These are phyloP conservation scores for Isabelozyma rhagii DNA, from an alignment of 805 yeast genomes.

Conservation along the genomic window DNA sequence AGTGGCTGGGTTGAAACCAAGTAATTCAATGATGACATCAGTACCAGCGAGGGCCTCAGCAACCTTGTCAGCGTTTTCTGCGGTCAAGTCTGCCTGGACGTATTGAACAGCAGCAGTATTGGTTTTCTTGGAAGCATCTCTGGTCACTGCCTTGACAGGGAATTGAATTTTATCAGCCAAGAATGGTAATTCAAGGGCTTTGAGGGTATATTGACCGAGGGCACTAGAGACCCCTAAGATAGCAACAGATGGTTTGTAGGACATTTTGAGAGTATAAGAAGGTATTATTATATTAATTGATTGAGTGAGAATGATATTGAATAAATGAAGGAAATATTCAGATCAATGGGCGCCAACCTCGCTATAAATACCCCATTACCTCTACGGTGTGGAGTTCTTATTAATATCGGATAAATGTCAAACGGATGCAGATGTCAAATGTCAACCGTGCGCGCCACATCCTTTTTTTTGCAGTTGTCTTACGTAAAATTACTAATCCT, in stretches of 20 bases:
- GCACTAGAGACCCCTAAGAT: slow-evolving; percentile 52
- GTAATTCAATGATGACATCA: slow-evolving; percentile 50
- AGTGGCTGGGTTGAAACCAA: slow-evolving; percentile 25
- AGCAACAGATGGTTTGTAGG: slow-evolving; percentile 35
- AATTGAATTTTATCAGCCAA: slow-evolving; percentile 39
- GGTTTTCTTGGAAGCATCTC: slow-evolving; percentile 32
- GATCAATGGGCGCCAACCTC: too few relatives aligned
- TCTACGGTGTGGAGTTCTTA: too few relatives aligned
- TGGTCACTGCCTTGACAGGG: slow-evolving; percentile 53
- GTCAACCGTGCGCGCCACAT: too few relatives aligned
- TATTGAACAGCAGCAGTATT: slow-evolving; percentile 37
- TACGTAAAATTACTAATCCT: too few relatives aligned
- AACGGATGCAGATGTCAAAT: too few relatives aligned
- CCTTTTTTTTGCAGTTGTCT: too few relatives aligned
- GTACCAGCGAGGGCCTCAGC: slow-evolving; percentile 41
- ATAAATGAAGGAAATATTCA: too few relatives aligned
- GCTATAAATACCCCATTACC: too few relatives aligned
- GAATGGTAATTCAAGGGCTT: slow-evolving; percentile 40
- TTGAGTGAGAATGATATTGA: not conserved
- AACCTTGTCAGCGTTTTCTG: slow-evolving; percentile 19
- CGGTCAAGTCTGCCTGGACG: slow-evolving; percentile 27
- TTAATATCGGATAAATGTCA: too few relatives aligned
- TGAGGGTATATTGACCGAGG: slow-evolving; percentile 47
- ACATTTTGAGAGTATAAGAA: not conserved
- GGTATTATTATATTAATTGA: too few relatives aligned